Conservation (phyloP, 257 asterid genomes). For the Fraxinus anomala region DNA sequence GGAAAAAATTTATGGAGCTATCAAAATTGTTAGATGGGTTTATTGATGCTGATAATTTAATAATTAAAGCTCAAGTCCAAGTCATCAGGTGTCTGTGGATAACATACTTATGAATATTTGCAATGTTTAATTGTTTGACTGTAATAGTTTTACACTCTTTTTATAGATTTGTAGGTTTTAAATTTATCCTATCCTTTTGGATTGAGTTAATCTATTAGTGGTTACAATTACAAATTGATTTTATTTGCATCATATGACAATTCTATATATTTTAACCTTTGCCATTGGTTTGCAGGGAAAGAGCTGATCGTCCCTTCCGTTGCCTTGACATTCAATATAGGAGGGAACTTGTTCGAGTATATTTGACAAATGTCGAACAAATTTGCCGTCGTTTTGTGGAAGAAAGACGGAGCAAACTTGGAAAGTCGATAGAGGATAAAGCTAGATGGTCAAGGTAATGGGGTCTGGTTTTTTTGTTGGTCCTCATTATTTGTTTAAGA, state of each 20-base stretch:
- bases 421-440: constrained; percentile 79
- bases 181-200: constrained; percentile 11
- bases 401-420: constrained; percentile 72
- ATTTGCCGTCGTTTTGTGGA: constrained; percentile 87
- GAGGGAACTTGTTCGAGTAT: constrained; percentile 91
- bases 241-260: background rate
- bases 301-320: constrained; percentile 87
- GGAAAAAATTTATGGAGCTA: constrained; percentile 66
- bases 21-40: constrained; percentile 58
- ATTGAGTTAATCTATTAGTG: background rate
- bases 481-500: constrained; percentile 3
- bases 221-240: constrained; percentile 5
- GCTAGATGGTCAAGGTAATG: constrained; percentile 91
- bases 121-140: background rate
- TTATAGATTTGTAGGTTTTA: background rate
- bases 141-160: background rate
- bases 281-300: constrained; percentile 63
- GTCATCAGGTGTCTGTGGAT: constrained; percentile 54
- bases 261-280: constrained; percentile 2
- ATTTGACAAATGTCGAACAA: constrained; percentile 89
- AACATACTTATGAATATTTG: constrained; percentile 8
- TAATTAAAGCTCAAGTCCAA: constrained; percentile 59
- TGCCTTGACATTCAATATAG: constrained; percentile 87
- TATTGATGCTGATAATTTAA: constrained; percentile 53
- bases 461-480: constrained; percentile 4